Conservation (phyloP, 2,329 filamentous ascomycete species). For the Chaetothyriales sp. region DNA sequence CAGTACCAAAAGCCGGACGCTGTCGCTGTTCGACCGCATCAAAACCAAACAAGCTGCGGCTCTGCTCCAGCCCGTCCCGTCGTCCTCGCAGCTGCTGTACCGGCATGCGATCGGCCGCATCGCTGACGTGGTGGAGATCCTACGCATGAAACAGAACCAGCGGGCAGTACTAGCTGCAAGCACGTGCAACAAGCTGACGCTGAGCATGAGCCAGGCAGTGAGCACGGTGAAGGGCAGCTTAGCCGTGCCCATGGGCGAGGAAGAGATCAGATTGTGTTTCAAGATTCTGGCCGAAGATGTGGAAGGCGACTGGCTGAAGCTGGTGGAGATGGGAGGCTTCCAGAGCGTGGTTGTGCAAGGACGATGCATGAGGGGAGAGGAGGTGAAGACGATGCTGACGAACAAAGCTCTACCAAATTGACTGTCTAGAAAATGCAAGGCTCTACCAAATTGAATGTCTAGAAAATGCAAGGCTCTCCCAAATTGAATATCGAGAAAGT, state of each 20-base stretch:
- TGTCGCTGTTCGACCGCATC: conserved; percentile 57
- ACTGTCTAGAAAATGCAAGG: not conserved
- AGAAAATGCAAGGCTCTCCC: no score
- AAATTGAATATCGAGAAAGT: no score
- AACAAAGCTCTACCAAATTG: not conserved
- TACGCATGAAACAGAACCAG: conserved; percentile 46
- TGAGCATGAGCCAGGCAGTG: conserved; percentile 49
- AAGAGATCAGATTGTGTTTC: conserved; percentile 36
- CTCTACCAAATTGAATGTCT: no score
- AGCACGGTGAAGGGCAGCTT: conserved; percentile 57
- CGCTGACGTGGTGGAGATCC: conserved; percentile 52
- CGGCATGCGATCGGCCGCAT: conserved; percentile 53
- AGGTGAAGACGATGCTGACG: conserved; percentile 8
- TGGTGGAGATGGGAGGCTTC: conserved; percentile 24
- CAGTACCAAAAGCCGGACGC: conserved; percentile 28
- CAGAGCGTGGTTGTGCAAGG: conserved; percentile 15
- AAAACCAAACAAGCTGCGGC: conserved; percentile 51
- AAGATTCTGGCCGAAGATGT: conserved; percentile 34
- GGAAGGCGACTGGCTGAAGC: conserved; percentile 37
- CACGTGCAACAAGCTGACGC: conserved; percentile 33
- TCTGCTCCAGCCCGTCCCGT: conserved; percentile 32
- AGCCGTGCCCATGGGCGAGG: conserved; percentile 33
- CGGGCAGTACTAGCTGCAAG: not conserved
- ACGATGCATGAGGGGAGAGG: conserved; percentile 11
- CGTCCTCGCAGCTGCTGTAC: conserved; percentile 45